A percentile compares a stretch with the other conserved stretches of the same genome.
These are phyloP conservation scores for Lactarius hatsudake DNA, from an alignment of 768 basidiomycete species.

Conservation along the genomic window DNA sequence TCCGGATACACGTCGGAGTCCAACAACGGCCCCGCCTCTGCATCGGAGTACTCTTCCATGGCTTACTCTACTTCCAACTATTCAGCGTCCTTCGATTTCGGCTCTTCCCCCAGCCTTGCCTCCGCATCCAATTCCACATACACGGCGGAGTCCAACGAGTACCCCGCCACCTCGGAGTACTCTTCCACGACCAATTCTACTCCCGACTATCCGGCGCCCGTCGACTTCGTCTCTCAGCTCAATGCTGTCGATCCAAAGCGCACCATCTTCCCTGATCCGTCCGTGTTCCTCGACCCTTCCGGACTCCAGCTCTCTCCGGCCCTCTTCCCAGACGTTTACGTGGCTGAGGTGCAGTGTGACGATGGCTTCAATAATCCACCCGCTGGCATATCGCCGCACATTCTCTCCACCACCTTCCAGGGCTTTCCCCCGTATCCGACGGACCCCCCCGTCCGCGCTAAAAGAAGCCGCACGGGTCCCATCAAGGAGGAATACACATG, in stretches of 20 bases:
- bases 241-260: background rate
- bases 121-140: background rate
- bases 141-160: background rate
- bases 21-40: background rate
- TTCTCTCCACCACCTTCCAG: background rate
- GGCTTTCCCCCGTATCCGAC: background rate
- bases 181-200: background rate
- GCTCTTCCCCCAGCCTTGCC: background rate
- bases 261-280: background rate
- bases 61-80: too few relatives aligned
- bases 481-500: background rate
- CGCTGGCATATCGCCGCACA: background rate
- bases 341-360: background rate
- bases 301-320: background rate
- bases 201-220: too few relatives aligned
- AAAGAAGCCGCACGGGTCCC: background rate
- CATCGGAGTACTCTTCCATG: background rate
- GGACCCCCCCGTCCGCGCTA: background rate
- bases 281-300: background rate
- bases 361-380: background rate
- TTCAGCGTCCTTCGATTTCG: background rate
- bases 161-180: background rate
- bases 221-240: background rate
- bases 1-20: background rate
- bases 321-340: too few relatives aligned